These are phyloP conservation scores for Fusarium pseudograminearum DNA, from an alignment of 2,329 filamentous ascomycete species.

Conservation along the genomic window DNA sequence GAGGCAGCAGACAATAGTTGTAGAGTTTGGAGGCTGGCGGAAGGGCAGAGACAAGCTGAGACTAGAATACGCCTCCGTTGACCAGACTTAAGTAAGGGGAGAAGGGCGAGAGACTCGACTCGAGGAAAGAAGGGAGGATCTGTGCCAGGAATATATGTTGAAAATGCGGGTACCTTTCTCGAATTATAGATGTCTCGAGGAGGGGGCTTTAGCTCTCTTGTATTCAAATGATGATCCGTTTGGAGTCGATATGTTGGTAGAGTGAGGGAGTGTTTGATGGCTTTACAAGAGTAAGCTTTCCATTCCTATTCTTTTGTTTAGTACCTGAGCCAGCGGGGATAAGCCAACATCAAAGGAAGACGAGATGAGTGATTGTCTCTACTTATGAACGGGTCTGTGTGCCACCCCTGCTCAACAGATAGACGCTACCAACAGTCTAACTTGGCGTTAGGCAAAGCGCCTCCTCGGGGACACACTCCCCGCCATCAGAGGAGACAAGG, in stretches of 20 bases:
- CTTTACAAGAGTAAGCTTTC: constrained; percentile 46
- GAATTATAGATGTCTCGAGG: constrained; percentile 41
- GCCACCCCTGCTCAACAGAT: constrained; percentile 47
- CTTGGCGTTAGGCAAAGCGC: constrained; percentile 42
- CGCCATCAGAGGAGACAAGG: constrained; percentile 32
- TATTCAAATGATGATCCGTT: constrained; percentile 45
- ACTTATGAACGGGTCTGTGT: constrained; percentile 51
- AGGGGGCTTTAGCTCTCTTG: constrained; percentile 50
- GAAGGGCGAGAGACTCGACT: constrained; percentile 44
- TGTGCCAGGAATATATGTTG: constrained; percentile 32
- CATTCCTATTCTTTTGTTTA: constrained; percentile 47
- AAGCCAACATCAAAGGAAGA: constrained; percentile 43
- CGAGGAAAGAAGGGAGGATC: constrained; percentile 46
- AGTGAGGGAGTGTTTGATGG: constrained; percentile 37
- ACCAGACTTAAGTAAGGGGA: constrained; percentile 26
- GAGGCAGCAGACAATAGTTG: constrained; percentile 24
- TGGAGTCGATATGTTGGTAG: constrained; percentile 40
- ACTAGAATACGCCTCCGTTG: constrained; percentile 28
- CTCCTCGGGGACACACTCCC: constrained; percentile 31
- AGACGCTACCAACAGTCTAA: constrained; percentile 46
- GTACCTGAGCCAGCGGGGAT: constrained; percentile 51
- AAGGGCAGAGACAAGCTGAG: constrained; percentile 31
- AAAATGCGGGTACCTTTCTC: constrained; percentile 38
- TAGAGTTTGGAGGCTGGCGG: constrained; percentile 19
- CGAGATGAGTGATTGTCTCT: constrained; percentile 51